Conservation (phyloP, 2,329 filamentous ascomycete species). For the Lasiodiplodia theobromae region DNA sequence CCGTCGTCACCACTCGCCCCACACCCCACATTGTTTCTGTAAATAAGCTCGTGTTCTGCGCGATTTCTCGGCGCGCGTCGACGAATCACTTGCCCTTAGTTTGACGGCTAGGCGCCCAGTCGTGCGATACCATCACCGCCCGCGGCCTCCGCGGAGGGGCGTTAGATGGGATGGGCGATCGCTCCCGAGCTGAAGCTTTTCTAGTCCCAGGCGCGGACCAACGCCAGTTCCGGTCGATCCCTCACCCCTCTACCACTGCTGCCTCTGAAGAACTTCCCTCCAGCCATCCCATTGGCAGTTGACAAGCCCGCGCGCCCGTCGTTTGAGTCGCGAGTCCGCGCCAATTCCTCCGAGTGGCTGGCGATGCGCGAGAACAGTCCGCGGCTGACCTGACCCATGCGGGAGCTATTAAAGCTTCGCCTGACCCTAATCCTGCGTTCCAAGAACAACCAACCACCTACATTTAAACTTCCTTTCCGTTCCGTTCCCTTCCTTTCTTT, state of each 20-base stretch:
- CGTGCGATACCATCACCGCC: background rate
- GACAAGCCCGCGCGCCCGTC: background rate
- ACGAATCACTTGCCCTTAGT: background rate
- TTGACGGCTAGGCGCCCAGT: background rate
- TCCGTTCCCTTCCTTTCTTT: background rate
- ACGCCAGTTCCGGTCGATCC: background rate
- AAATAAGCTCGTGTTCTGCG: slow-evolving; percentile 17
- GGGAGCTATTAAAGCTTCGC: background rate
- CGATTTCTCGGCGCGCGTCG: slow-evolving; percentile 15
- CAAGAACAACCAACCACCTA: background rate
- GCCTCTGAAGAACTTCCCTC: background rate
- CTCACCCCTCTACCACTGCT: background rate
- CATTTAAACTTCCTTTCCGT: background rate
- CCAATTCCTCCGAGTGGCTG: background rate
- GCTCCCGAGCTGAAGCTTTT: slow-evolving; percentile 20
- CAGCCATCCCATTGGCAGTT: background rate
- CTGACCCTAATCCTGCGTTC: background rate
- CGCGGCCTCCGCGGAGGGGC: background rate
- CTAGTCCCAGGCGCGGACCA: background rate
- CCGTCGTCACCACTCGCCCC: too few species aligned
- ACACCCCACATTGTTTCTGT: background rate
- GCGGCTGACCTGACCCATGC: background rate
- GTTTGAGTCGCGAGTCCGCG: background rate
- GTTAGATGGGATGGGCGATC: background rate
- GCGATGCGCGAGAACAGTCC: background rate